Evolutionary conservation across 2,329 filamentous ascomycete genomes (phyloP), one percentile per base, ranked within the genome.

Genomic region (Calycina herbarum): DNA sequence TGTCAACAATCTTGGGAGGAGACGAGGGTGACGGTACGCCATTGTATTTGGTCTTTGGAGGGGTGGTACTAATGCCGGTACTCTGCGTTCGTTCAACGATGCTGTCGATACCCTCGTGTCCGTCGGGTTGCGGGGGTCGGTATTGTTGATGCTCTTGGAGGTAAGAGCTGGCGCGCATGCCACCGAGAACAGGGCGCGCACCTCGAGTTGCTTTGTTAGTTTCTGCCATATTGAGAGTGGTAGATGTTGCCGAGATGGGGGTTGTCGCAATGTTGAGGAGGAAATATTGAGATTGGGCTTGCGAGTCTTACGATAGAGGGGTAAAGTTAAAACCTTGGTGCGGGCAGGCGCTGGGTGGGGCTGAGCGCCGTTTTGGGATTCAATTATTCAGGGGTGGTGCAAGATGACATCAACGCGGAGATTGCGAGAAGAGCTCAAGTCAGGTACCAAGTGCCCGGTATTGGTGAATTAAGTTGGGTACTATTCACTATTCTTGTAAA

Each of bases 61-160:
- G 81, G 13, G 81, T 76, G 59, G 79, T 75, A 31, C 65, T 78
- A 74, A 81, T 73, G 51, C 74, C 75, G 40, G 77, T 75, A 35
- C 75, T 76, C 67, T 79, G 78, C 38, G 82, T 72, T 66, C 86
- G 83, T 75, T 89, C 86, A 61, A 89, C 83, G 17, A 89, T 85
- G 57, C 85, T 86, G 73, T 89, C 87, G 71, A 89, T 89, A 68
- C 86, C 86, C 68, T 86, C 85, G 65, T 79, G 80, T 33, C 87
- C 85, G 58, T 83, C 75, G 59, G 73, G 73, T 40, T 75, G 80
- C 11, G 85, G 84, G 35, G 85, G 83, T 59, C 86, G 84, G 70
- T 86, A 87, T 73, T 89, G 85, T 76, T 88, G 86, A 72, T 88
- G 84, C 70, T 89, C 86, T 75, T 82, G 82, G 64, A 89, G 79